Conservation (phyloP, 768 basidiomycete species). For the Mycena haematopus region DNA sequence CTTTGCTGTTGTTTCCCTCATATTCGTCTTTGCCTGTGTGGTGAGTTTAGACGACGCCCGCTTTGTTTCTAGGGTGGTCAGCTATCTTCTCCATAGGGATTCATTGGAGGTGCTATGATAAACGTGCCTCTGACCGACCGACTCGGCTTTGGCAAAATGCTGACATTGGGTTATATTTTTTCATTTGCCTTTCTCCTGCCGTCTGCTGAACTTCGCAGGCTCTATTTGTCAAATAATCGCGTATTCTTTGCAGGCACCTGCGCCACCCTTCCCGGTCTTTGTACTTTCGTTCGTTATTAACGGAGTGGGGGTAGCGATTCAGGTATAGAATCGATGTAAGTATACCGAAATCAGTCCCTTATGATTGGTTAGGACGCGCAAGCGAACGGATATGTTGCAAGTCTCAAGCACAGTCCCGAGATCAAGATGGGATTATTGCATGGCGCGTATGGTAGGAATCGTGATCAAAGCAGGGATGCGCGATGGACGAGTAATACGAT, state of each 20-base stretch:
- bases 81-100: conserved; percentile 44
- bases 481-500: neutral
- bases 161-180: conserved; percentile 2
- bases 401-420: conserved; percentile 58
- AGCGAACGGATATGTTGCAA: conserved; percentile 73
- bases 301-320: conserved; percentile 50
- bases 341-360: neutral
- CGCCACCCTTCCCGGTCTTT: conserved; percentile 70
- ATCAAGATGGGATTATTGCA: conserved; percentile 75
- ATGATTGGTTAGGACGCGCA: conserved; percentile 63
- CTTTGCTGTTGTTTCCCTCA: conserved; percentile 62
- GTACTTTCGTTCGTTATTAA: conserved; percentile 53
- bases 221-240: conserved; percentile 58
- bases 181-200: neutral
- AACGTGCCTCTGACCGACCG: conserved; percentile 54
- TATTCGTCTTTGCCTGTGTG: conserved; percentile 55
- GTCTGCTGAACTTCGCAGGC: conserved; percentile 40
- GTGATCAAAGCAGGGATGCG: too few species aligned
- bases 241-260: conserved; percentile 59
- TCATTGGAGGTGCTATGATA: conserved; percentile 48
- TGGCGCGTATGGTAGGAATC: conserved; percentile 61
- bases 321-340: conserved; percentile 43
- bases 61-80: neutral
- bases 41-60: conserved; percentile 36
- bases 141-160: conserved; percentile 49